Base-by-base conservation (phyloP, 75 land plant species). In the Selaginella moellendorffii region DNA sequence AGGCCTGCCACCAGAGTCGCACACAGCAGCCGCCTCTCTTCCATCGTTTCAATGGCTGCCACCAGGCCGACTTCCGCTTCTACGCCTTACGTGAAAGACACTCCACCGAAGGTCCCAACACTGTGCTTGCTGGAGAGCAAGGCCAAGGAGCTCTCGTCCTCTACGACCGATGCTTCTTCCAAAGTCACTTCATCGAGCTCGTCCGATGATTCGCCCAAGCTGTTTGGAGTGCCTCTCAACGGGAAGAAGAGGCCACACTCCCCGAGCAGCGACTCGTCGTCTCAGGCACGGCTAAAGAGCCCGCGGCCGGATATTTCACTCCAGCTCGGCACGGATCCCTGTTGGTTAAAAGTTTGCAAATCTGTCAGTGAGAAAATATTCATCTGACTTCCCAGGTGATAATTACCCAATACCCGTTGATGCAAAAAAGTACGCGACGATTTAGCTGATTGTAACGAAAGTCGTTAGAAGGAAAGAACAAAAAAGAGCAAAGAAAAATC, bases 141-240 rank as follows among this genome's bases (percentile, higher is more conserved):
- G 46, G 14, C 46, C 5, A 14, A 5, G 14, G 46, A 36, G 10
- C 46, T 5, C 14, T 36, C 46, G 10, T 36, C 46, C 46, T 36
- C 46, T 14, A 36, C 46, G 46, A 14, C 46, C 5, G n/a, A n/a
- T n/a, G n/a, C n/a, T n/a, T n/a, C n/a, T n/a, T n/a, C n/a, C n/a
- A n/a, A n/a, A n/a, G n/a, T n/a, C n/a, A 36, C 46, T 14, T 5
- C 46, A 36, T 14, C 46, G 46, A 14, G 14, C 46, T 36, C 10
- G 10, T 5, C 5, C 14, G 46, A 36, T 14, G 46, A 36, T 36
- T 36, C 46, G 5, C 67, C 80, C 26, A 77, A 70, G 68, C 73
- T 80, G 29, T 80, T 80, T 61, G 82, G 82, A n/a, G 82, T 80
- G 17, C 65, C 79, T 17, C 53, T 80, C 20, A 54, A 63, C 9